Base-by-base conservation (phyloP, 2,329 filamentous ascomycete species). In the Cadophora malorum region DNA sequence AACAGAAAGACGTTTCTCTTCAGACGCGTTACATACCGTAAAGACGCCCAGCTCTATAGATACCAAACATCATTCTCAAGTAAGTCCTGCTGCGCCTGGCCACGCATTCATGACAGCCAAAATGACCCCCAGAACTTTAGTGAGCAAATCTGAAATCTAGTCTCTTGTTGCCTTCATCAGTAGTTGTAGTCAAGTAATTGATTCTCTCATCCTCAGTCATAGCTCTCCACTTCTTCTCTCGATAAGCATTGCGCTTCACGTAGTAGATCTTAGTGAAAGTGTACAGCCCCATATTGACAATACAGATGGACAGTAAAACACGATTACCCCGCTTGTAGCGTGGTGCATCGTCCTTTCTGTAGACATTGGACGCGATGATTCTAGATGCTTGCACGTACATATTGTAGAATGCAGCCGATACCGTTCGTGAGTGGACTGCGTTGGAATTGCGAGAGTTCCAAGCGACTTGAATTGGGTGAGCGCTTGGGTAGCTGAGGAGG, bases 371-470 rank as follows among this genome's bases (percentile, higher is more conserved):
- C 5, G 68, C 67, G 14, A 73, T 81, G 38, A 84, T 80, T 0
- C 76, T 78, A n/a, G 79, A 78, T 0, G 79, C 78, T 71, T 84
- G 83, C 1, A 82, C 79, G 33, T 78, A 81, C 81, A 85, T 84
- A 73, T 90, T 90, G 77, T 90, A 90, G n/a, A 87, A 78, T 0
- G 86, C 88, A 0, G 87, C 85, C 0, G 86, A 86, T 1, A 91
- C 86, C 1, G 88, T 86, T 7, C 88, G 81, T 2, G 85, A 87
- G 10, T 88, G 82, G 14, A 91, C 87, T 0, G 84, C 82, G 70
- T 88, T 88, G 2, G 87, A 85, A 74, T 91, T 91, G 63, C 85
- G 80, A 1, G 80, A 82, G 71, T 80, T 81, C 81, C 82, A 84
- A 25, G 76, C 81, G 4, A 83, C 82, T 70, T 83, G 81, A 49